Evolutionary conservation across 169 alveolate genomes (phyloP).

Genomic region (Plasmodium knowlesi): DNA sequence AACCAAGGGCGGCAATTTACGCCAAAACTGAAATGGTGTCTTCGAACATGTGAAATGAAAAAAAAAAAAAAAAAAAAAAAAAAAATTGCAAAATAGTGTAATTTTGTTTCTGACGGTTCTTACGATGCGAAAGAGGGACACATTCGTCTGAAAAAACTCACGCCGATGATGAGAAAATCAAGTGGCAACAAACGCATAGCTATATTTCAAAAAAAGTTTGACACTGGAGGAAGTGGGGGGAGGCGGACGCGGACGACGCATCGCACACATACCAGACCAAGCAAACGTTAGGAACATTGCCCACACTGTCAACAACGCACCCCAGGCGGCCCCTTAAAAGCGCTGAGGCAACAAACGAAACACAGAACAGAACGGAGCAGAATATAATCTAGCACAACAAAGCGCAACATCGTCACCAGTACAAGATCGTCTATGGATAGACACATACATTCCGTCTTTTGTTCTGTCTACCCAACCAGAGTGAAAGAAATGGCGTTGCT

Average conservation of each 20-base stretch:
- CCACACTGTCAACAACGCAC: background rate
- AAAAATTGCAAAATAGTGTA: background rate
- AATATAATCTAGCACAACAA: background rate
- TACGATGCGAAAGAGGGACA: background rate
- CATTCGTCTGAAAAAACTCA: background rate
- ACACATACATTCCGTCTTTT: background rate
- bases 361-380: background rate
- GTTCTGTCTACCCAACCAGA: background rate
- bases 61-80: background rate
- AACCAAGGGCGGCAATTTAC: background rate
- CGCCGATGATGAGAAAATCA: background rate
- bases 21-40: background rate
- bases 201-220: background rate
- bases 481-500: background rate
- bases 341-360: background rate
- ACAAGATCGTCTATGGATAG: background rate
- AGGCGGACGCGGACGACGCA: background rate
- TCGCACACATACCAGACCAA: background rate
- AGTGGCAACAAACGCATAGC: background rate
- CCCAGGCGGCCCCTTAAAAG: background rate
- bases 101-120: background rate
- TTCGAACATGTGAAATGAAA: background rate
- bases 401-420: background rate
- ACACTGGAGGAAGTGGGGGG: background rate
- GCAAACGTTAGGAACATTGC: background rate